These are phyloP conservation scores for Aspergillus fumigatus DNA, from an alignment of 2,329 filamentous ascomycete species.

Conservation along the genomic window DNA sequence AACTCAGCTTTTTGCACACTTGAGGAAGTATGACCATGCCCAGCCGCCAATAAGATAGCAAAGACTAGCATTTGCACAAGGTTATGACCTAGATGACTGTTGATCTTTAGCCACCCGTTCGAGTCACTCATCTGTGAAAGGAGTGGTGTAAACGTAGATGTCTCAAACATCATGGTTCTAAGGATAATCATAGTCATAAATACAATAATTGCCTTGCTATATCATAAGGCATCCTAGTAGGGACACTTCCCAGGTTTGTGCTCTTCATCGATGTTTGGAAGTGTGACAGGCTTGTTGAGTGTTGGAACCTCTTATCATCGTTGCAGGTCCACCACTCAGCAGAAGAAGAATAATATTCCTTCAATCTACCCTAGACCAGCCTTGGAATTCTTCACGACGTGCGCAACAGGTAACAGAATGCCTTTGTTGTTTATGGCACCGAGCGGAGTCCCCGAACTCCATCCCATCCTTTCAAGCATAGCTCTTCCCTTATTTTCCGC, in stretches of 20 bases:
- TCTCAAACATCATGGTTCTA: not conserved
- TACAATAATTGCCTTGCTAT: not conserved
- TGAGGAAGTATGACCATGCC: constrained; percentile 63
- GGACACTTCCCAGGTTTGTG: not conserved
- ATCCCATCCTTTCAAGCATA: constrained; percentile 97
- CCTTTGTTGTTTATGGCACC: constrained; percentile 81
- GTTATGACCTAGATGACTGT: not conserved
- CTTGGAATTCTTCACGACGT: constrained; percentile 81
- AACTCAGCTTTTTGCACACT: constrained; percentile 68
- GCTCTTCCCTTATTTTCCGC: constrained; percentile 75
- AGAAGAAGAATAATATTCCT: no score
- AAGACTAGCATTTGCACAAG: not conserved
- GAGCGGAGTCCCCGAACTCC: constrained; percentile 79
- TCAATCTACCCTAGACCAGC: constrained; percentile 71
- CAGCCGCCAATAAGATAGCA: constrained; percentile 33
- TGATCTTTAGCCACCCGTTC: not conserved
- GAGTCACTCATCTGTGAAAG: not conserved
- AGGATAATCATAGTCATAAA: not conserved
- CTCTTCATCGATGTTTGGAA: not conserved
- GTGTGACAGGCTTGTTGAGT: not conserved
- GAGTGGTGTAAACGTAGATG: not conserved
- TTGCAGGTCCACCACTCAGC: not conserved
- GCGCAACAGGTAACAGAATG: constrained; percentile 77
- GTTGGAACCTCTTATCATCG: not conserved
- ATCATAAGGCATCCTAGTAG: not conserved